Evolutionary conservation across 495 filamentous ascomycete genomes (phyloP).

Genomic region (Aspergillus homomorphus): DNA sequence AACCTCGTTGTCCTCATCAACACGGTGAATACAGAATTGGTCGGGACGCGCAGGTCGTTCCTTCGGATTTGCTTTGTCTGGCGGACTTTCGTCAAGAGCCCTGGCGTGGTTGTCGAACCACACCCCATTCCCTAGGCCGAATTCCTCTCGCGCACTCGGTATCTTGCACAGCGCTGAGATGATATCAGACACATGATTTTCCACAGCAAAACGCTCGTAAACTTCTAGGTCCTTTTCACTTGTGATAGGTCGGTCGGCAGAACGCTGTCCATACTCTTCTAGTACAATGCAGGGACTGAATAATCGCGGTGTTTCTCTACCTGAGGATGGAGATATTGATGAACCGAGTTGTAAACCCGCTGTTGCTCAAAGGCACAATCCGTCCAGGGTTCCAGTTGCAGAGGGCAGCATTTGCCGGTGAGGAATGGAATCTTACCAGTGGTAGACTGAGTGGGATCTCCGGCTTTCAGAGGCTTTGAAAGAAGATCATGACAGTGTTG

Average conservation of each 20-base stretch:
- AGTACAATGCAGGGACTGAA: constrained; percentile 23
- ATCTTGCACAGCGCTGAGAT: constrained; percentile 30
- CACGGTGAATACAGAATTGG: constrained; percentile 11
- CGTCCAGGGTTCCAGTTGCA: constrained; percentile 28
- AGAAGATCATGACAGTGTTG: constrained; percentile 28
- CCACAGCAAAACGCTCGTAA: constrained; percentile 28
- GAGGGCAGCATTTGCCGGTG: constrained; percentile 32
- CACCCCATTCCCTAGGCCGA: constrained; percentile 26
- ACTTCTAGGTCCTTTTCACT: constrained; percentile 33
- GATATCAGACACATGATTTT: constrained; percentile 24
- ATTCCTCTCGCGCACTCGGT: constrained; percentile 20
- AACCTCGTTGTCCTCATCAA: constrained; percentile 16
- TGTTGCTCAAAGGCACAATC: constrained; percentile 23
- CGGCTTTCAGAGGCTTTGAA: constrained; percentile 19
- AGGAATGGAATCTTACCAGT: constrained; percentile 28
- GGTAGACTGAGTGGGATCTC: constrained; percentile 32
- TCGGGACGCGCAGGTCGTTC: no score
- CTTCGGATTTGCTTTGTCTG: constrained; percentile 7
- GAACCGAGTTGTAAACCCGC: constrained; percentile 3
- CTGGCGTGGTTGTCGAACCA: constrained; percentile 27
- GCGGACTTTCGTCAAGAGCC: constrained; percentile 10
- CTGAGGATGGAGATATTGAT: constrained; percentile 22
- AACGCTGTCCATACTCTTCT: constrained; percentile 18
- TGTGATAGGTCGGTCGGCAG: constrained; percentile 19
- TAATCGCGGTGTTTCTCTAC: constrained; percentile 14